phyloP scores from a whole-genome alignment of 2,329 filamentous ascomycete genomes.

The Exutisphaerella laricina region DNA sequence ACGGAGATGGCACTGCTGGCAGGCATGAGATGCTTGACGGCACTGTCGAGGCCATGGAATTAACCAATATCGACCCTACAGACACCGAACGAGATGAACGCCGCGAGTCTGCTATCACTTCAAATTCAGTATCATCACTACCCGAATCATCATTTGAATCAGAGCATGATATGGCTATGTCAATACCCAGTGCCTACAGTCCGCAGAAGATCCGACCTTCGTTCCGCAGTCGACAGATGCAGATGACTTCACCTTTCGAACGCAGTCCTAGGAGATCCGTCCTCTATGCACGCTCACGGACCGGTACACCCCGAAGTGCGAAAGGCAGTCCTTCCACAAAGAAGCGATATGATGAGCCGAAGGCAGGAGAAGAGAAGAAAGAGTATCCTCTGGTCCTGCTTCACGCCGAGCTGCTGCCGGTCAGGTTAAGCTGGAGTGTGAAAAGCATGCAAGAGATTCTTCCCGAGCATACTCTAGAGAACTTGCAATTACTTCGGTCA shows the following conservation, averaged over 20 bases:
- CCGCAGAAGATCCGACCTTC: constrained; percentile 57
- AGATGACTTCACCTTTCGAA: constrained; percentile 63
- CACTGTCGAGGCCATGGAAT: constrained; percentile 4
- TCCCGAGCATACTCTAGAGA: constrained; percentile 49
- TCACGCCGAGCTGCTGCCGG: constrained; percentile 69
- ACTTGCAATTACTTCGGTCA: constrained; percentile 63
- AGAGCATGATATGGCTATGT: constrained; percentile 20
- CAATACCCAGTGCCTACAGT: constrained; percentile 41
- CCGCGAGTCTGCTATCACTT: constrained; percentile 26
- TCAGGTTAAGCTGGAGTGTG: constrained; percentile 57
- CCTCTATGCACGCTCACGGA: constrained; percentile 38
- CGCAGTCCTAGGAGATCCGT: constrained; percentile 36
- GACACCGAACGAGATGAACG: constrained; percentile 15
- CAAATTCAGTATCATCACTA: constrained; percentile 31
- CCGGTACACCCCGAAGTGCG: constrained; percentile 41
- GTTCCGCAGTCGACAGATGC: constrained; percentile 65
- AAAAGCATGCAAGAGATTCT: constrained; percentile 47
- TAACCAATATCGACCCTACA: constrained; percentile 8
- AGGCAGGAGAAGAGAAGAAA: constrained; percentile 14
- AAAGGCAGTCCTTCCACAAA: constrained; percentile 49
- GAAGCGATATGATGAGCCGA: constrained; percentile 13
- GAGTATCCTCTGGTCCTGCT: constrained; percentile 64
- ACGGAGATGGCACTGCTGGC: not conserved
- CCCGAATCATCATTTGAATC: constrained; percentile 29
- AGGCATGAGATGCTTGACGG: not conserved